Evolutionary conservation across 176 grass and related monocot genomes (phyloP).

Genomic region (Phoenix roebelenii): DNA sequence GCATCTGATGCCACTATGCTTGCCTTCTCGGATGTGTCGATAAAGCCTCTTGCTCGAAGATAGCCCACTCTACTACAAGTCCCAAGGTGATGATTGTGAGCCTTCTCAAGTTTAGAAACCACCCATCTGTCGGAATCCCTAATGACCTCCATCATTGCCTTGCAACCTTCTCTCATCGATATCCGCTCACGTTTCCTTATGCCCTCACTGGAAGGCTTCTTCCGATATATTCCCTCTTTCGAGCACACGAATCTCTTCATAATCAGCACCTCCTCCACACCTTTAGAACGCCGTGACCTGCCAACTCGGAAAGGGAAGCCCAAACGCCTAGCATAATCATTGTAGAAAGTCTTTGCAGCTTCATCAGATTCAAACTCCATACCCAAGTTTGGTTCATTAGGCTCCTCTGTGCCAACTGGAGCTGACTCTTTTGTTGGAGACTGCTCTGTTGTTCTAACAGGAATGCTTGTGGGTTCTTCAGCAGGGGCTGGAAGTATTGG

Average conservation of each 20-base stretch:
- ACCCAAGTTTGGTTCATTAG: constrained; percentile 46
- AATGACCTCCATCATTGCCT: constrained; percentile 98
- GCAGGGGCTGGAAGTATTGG: constrained; percentile 27
- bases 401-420: constrained; percentile 11
- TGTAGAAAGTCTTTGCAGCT: constrained; percentile 74
- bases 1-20: constrained; percentile 33
- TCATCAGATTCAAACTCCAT: constrained; percentile 76
- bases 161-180: constrained; percentile 92
- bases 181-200: constrained; percentile 57
- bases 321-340: constrained; percentile 58
- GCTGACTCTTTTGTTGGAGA: constrained; percentile 22
- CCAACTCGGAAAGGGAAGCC: constrained; percentile 79
- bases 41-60: constrained; percentile 49
- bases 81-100: constrained; percentile 73
- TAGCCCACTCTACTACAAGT: constrained; percentile 55
- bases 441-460: constrained; percentile 16
- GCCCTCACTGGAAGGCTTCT: constrained; percentile 46
- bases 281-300: constrained; percentile 76
- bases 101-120: constrained; percentile 86
- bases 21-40: constrained; percentile 33
- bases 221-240: constrained; percentile 60
- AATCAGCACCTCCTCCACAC: constrained; percentile 60
- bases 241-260: constrained; percentile 99
- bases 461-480: constrained; percentile 8
- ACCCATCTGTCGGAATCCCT: constrained; percentile 59